Percentiles rank a stretch among this genome's conserved stretches.
These are phyloP conservation scores for Xylaria scruposa DNA, from an alignment of 495 filamentous ascomycete genomes.

Conservation along the genomic window DNA sequence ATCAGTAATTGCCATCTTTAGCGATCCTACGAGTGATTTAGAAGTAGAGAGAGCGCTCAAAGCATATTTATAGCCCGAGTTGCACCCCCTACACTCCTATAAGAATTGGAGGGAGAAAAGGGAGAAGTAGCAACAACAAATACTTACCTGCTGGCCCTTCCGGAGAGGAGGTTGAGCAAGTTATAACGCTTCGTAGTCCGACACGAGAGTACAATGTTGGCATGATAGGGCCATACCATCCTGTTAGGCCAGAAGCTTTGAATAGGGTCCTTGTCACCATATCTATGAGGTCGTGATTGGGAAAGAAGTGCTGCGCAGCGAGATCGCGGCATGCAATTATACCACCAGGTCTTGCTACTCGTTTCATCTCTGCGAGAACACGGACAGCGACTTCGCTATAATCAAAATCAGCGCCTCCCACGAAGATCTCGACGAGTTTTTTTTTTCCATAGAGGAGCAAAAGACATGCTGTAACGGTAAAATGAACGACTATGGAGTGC, in stretches of 20 bases:
- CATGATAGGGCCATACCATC: conserved; percentile 1
- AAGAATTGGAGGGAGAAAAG: neutral
- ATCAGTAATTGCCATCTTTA: neutral
- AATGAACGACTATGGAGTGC: neutral
- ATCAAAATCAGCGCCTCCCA: neutral
- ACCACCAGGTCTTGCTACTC: neutral
- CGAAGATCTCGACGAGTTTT: neutral
- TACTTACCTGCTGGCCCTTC: neutral
- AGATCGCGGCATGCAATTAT: neutral
- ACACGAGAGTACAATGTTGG: neutral
- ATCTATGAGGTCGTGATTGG: neutral
- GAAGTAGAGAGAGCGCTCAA: neutral
- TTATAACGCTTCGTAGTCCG: neutral
- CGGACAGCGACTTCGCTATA: neutral
- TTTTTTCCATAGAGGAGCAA: neutral
- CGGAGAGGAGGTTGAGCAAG: neutral
- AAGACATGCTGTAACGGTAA: neutral
- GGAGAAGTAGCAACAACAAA: neutral
- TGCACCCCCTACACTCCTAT: neutral
- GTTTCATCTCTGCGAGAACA: conserved; percentile 3
- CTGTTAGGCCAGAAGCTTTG: neutral
- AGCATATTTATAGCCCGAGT: neutral
- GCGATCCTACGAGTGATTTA: neutral
- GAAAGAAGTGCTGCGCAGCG: neutral
- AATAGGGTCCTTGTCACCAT: neutral